Conservation (phyloP, 2,329 filamentous ascomycete genomes). For the Sordariomycetes sp. region DNA sequence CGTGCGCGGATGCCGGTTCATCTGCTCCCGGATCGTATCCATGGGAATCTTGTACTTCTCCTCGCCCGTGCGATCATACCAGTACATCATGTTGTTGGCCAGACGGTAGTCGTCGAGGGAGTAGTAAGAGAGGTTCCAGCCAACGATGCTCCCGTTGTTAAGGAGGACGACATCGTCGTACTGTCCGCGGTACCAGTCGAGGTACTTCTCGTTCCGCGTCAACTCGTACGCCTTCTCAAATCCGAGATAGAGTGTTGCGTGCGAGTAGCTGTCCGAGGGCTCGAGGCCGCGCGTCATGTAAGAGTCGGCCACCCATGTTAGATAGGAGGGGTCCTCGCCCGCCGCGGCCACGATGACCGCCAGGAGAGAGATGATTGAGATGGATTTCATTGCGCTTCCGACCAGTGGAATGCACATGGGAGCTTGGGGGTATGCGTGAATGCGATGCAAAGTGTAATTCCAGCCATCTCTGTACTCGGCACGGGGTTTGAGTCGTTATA, state of each 20-base stretch:
- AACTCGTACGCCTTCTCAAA: not conserved
- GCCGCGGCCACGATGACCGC: too few relatives aligned
- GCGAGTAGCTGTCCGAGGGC: not conserved
- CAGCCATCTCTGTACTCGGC: too few relatives aligned
- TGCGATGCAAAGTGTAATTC: too few relatives aligned
- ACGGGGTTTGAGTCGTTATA: too few relatives aligned
- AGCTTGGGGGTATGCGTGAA: too few relatives aligned
- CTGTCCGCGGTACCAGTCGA: not conserved
- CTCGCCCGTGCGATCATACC: not conserved
- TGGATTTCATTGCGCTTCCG: not conserved
- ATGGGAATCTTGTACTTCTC: not conserved
- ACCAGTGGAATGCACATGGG: too few relatives aligned
- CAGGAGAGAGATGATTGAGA: not conserved
- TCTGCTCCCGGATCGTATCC: not conserved
- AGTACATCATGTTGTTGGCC: not conserved
- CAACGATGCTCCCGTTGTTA: not conserved
- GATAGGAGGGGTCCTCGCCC: not conserved
- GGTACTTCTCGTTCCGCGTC: not conserved
- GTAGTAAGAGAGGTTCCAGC: not conserved
- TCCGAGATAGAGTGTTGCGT: not conserved
- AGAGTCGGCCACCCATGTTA: not conserved
- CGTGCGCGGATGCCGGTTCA: not conserved
- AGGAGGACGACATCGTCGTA: not conserved
- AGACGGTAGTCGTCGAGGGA: not conserved
- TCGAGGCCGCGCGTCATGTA: not conserved